Percentiles rank a stretch among this genome's conserved stretches.
Conservation (phyloP, 106 monocot species). For the Dioscorea dumetorum region DNA sequence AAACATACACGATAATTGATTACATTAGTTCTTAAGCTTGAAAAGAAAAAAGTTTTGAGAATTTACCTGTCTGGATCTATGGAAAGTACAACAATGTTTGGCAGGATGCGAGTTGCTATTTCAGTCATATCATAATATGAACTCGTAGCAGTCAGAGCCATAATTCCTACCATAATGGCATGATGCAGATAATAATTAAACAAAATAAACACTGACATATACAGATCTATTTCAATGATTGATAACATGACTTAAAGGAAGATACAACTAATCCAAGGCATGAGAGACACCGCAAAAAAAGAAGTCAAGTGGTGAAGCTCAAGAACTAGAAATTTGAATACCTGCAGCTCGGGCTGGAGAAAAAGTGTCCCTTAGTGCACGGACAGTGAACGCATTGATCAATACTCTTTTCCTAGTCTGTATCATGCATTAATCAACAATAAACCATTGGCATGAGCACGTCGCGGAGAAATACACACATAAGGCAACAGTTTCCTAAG, state of each 20-base stretch:
- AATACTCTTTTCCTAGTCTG: slow-evolving; percentile 99
- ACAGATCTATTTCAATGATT: too few species aligned
- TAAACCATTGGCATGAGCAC: neutral
- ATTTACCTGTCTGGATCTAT: slow-evolving; percentile 92
- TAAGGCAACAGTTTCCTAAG: neutral
- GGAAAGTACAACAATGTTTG: slow-evolving; percentile 85
- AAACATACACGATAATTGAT: too few species aligned
- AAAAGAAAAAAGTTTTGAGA: neutral
- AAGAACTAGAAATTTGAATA: slow-evolving; percentile 17
- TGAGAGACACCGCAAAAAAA: too few species aligned
- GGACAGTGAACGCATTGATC: slow-evolving; percentile 96
- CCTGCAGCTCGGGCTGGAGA: slow-evolving; percentile 98
- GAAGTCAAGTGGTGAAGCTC: too few species aligned
- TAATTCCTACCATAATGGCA: slow-evolving; percentile 62
- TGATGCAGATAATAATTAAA: slow-evolving; percentile 7
- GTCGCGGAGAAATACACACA: neutral
- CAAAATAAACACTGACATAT: too few species aligned
- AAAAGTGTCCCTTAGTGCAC: slow-evolving; percentile 88
- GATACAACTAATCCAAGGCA: too few species aligned
- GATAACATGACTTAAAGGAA: too few species aligned
- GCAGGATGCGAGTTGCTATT: slow-evolving; percentile 87
- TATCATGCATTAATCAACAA: slow-evolving; percentile 10
- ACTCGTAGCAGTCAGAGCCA: slow-evolving; percentile 94
- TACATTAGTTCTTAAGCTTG: too few species aligned
- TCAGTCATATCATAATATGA: slow-evolving; percentile 97